phyloP scores from a whole-genome alignment of 257 asterid species.

The Ajuga chamaepitys region DNA sequence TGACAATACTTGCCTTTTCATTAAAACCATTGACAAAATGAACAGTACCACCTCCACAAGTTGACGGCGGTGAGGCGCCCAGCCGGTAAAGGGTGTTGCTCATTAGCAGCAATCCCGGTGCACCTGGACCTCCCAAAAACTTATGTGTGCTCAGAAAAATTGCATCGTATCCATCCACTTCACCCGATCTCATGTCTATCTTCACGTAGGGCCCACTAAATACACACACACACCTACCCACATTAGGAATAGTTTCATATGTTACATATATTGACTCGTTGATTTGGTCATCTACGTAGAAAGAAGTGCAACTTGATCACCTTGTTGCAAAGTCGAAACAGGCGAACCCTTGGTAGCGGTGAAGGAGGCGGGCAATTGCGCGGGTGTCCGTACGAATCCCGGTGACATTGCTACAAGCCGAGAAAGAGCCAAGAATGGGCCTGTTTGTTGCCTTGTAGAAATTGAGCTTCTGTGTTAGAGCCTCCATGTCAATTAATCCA shows the following conservation, averaged over 20 bases:
- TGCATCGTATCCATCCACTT: conserved; percentile 76
- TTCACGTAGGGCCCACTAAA: conserved; percentile 50
- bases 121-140: conserved; percentile 74
- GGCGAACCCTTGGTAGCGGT: conserved; percentile 48
- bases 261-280: no score
- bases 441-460: conserved; percentile 25
- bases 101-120: conserved; percentile 61
- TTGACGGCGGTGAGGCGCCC: conserved; percentile 53
- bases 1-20: conserved; percentile 46
- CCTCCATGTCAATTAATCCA: conserved; percentile 49
- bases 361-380: conserved; percentile 45
- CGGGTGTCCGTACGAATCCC: conserved; percentile 46
- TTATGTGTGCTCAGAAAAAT: conserved; percentile 52
- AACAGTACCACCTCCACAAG: conserved; percentile 76
- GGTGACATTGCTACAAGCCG: conserved; percentile 76
- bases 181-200: conserved; percentile 55
- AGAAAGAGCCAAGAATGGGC: conserved; percentile 61
- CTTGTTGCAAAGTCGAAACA: conserved; percentile 72
- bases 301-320: no score
- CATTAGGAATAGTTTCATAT: no score
- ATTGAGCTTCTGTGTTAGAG: conserved; percentile 30
- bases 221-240: no score
- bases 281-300: no score
- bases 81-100: conserved; percentile 41
- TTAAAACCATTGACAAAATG: conserved; percentile 37